Conservation (phyloP, 179 eudicot genomes). For the Gypsophila paniculata region DNA sequence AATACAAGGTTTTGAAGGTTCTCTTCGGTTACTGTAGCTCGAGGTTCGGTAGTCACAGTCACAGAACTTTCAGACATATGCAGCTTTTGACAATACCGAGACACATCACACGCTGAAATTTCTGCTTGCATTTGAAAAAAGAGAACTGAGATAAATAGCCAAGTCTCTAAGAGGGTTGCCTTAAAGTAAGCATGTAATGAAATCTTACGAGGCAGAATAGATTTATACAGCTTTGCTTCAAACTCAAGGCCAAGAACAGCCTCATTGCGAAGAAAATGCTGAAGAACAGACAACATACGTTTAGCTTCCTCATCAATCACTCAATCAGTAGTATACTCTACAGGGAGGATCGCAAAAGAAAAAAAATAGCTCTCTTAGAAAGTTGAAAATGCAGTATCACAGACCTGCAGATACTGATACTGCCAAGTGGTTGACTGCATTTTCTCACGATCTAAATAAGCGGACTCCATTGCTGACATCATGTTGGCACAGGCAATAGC, state of each 20-base stretch:
- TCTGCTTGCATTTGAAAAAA: conserved; percentile 31
- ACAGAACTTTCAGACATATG: conserved; percentile 51
- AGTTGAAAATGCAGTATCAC: neutral
- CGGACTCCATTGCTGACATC: conserved; percentile 78
- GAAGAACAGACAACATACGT: conserved; percentile 15
- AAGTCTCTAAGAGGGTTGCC: neutral
- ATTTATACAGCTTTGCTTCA: conserved; percentile 73
- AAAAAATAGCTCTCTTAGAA: neutral
- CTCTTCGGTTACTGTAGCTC: conserved; percentile 49
- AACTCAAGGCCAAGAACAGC: conserved; percentile 69
- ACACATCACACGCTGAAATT: conserved; percentile 58
- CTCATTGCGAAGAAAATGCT: conserved; percentile 76
- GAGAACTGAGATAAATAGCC: conserved; percentile 8
- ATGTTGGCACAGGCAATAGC: conserved; percentile 54
- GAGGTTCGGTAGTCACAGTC: conserved; percentile 62
- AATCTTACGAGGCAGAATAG: conserved; percentile 69
- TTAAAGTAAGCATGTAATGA: conserved; percentile 5
- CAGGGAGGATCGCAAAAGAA: neutral
- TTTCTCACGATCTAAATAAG: conserved; percentile 73
- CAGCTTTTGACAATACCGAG: conserved; percentile 56
- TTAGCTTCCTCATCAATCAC: neutral
- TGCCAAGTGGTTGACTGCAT: conserved; percentile 67
- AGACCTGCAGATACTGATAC: conserved; percentile 66
- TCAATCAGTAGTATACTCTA: neutral
- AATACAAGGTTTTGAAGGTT: conserved; percentile 39